A percentile compares a stretch with the other conserved stretches of the same genome.
phyloP scores from a whole-genome alignment of 2,329 filamentous ascomycete genomes.

The Mycosphaerella arachidis region DNA sequence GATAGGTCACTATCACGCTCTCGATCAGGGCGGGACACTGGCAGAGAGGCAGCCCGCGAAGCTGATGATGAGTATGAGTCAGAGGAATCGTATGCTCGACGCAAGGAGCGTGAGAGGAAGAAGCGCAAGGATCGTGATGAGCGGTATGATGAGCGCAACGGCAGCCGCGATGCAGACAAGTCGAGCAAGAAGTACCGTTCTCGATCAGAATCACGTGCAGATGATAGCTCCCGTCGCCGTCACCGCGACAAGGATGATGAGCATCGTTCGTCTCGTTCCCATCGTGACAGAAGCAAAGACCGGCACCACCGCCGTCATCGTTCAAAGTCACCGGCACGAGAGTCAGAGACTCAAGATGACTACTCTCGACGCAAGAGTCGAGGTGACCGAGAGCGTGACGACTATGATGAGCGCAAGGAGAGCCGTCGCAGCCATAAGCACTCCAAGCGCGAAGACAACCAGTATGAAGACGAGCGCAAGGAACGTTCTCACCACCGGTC shows the following conservation, averaged over 20 bases:
- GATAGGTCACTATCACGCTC: slow-evolving; percentile 30
- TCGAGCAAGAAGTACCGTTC: slow-evolving; percentile 53
- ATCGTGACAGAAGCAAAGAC: slow-evolving; percentile 45
- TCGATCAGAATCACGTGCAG: slow-evolving; percentile 61
- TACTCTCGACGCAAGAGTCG: slow-evolving; percentile 34
- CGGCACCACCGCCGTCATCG: slow-evolving; percentile 40
- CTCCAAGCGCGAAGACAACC: slow-evolving; percentile 47
- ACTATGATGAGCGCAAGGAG: slow-evolving; percentile 23
- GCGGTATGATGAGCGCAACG: slow-evolving; percentile 43
- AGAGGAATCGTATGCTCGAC: slow-evolving; percentile 37
- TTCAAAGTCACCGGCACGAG: slow-evolving; percentile 36
- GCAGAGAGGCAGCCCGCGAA: slow-evolving; percentile 50
- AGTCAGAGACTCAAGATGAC: slow-evolving; percentile 27
- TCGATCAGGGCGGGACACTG: slow-evolving; percentile 44
- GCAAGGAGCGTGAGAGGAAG: slow-evolving; percentile 31
- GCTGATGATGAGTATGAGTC: slow-evolving; percentile 38
- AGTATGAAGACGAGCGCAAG: slow-evolving; percentile 43
- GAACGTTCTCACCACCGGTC: slow-evolving; percentile 36
- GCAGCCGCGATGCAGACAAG: slow-evolving; percentile 33
- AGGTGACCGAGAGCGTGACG: slow-evolving; percentile 34
- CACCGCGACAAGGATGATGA: slow-evolving; percentile 48
- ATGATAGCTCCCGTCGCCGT: slow-evolving; percentile 54
- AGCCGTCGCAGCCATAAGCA: slow-evolving; percentile 33
- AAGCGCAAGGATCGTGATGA: slow-evolving; percentile 33
- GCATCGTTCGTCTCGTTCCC: slow-evolving; percentile 42